Base-by-base conservation (phyloP, 2,329 filamentous ascomycete genomes). In the Colletotrichum sp. region DNA sequence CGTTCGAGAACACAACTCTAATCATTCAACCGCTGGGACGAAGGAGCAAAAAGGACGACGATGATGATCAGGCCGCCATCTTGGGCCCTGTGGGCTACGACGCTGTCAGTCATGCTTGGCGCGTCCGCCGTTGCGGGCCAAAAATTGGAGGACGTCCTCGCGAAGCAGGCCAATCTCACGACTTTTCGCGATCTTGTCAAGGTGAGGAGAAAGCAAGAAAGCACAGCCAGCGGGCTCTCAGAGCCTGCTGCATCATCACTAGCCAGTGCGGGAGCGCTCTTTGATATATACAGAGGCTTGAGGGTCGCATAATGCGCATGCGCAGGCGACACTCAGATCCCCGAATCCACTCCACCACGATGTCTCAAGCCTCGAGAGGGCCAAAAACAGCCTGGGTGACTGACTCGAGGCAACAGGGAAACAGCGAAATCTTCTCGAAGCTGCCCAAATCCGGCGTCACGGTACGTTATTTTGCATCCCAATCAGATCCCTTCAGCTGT, bases 391-490 rank as follows among this genome's bases (percentile, higher is more conserved):
- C 44, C 39, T 52, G 44, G 44, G 10, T 52, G 6, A 52, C 71
- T 76, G 28, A 68, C 71, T n/a, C 24, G 26, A 18, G 21, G 12
- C 2, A 8, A 32, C 26, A 76, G 86, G 86, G 88, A 83, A 86
- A 88, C 72, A 85, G 87, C 9, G 83, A 87, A 28, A 81, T 88
- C 52, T 80, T 89, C 12, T 80, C 87, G 5, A 83, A 88, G 70
- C 77, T 89, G 15, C 87, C 87, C 24, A 86, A 84, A 52, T 79
- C 83, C 18, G 88, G 88, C 66, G 84, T 88, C 49, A 89, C 88
- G 13, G 87, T 88, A 81, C 75, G 86, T 81, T 39, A 21, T 52
- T 24, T 44, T 39, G 49, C 66, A 59, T 39, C 52, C 26, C 28
- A 24, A 21, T 39, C 63, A 52, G 44, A 52, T 10, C 44, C 44